Percentiles rank a stretch among this genome's conserved stretches.
These are phyloP conservation scores for Penstemon newberryi DNA, from an alignment of 257 asterid species.

Conservation along the genomic window DNA sequence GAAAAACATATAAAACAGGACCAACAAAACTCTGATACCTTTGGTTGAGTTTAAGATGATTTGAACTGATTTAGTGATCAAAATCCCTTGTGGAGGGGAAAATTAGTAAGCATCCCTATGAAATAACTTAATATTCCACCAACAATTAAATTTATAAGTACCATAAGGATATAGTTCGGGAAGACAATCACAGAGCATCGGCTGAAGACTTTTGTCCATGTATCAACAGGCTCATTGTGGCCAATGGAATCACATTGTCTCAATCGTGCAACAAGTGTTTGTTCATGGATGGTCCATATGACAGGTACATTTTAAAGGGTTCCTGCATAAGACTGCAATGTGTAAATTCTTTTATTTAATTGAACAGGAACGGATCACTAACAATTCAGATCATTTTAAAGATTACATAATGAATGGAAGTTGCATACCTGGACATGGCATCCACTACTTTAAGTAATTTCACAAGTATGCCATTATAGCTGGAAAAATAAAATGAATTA, in stretches of 20 bases:
- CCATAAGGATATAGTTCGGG: constrained; percentile 87
- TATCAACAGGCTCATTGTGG: constrained; percentile 51
- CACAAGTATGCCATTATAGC: constrained; percentile 84
- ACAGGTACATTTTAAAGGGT: constrained; percentile 79
- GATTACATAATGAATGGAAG: background rate
- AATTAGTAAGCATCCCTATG: too few species aligned
- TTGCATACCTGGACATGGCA: constrained; percentile 61
- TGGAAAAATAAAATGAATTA: too few species aligned
- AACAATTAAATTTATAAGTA: constrained; percentile 33
- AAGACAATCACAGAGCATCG: constrained; percentile 83
- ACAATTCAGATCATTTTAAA: too few species aligned
- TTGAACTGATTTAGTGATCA: too few species aligned
- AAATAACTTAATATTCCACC: too few species aligned
- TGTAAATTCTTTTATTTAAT: constrained; percentile 55
- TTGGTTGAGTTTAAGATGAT: too few species aligned
- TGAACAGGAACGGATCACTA: too few species aligned
- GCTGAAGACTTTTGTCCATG: constrained; percentile 75
- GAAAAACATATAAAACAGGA: too few species aligned
- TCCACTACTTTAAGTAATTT: constrained; percentile 71
- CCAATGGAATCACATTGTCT: constrained; percentile 56
- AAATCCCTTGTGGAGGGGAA: too few species aligned
- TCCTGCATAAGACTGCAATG: constrained; percentile 91
- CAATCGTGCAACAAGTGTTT: constrained; percentile 59
- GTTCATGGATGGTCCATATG: constrained; percentile 90
- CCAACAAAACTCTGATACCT: too few species aligned